Evolutionary conservation across 129 eudicot genomes (phyloP).

Genomic region (Sambucus nigra): DNA sequence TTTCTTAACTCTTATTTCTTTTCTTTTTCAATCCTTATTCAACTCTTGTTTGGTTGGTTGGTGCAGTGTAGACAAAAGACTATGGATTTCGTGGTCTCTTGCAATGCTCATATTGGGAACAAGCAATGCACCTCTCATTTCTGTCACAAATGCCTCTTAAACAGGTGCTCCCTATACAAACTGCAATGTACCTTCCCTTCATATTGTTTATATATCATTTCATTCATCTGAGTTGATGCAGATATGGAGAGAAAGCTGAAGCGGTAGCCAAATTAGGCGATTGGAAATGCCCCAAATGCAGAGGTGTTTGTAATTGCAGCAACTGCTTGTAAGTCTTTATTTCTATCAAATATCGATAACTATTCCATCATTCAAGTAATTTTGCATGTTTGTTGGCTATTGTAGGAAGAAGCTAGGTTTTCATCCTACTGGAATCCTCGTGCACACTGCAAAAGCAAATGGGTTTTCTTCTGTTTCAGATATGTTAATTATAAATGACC

Average conservation of each 20-base stretch:
- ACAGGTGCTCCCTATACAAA: conserved; percentile 26
- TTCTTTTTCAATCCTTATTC: neutral
- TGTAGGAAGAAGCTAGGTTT: conserved; percentile 58
- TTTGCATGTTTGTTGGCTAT: neutral
- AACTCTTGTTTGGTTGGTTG: neutral
- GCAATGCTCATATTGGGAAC: conserved; percentile 27
- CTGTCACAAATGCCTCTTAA: conserved; percentile 39
- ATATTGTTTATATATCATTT: neutral
- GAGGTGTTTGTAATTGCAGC: conserved; percentile 64
- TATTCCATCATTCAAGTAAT: neutral
- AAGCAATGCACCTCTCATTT: conserved; percentile 38
- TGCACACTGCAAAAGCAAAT: conserved; percentile 36
- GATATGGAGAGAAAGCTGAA: conserved; percentile 64
- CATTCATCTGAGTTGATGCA: neutral
- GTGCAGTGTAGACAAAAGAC: conserved; percentile 62
- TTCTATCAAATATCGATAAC: neutral
- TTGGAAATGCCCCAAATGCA: conserved; percentile 68
- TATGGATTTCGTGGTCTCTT: conserved; percentile 30
- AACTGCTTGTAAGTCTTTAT: conserved; percentile 38
- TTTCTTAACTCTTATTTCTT: too few relatives aligned
- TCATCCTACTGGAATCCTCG: conserved; percentile 44
- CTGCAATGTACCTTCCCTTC: conserved; percentile 3
- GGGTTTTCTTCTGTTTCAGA: conserved; percentile 60
- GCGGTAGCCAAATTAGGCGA: conserved; percentile 26
- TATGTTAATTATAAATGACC: conserved; percentile 26